Evolutionary conservation across 2,329 filamentous ascomycete species (phyloP).

Genomic region (Huntiella abstrusa): DNA sequence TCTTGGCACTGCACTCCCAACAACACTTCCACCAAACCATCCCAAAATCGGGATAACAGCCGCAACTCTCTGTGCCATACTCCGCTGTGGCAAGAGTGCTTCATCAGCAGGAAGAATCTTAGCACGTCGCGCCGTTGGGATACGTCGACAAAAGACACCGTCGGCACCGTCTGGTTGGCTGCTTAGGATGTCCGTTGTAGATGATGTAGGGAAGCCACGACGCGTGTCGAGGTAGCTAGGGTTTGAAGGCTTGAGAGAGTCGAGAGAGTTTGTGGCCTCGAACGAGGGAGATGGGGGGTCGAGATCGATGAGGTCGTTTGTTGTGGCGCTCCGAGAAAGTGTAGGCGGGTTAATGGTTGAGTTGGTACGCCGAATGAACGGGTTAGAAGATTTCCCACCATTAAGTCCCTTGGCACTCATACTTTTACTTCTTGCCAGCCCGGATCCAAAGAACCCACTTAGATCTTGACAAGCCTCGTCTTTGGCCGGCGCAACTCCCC

Average conservation of each 20-base stretch:
- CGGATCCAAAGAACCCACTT: conserved; percentile 12
- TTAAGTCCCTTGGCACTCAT: background rate
- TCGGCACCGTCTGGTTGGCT: background rate
- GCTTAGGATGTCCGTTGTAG: background rate
- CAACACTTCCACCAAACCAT: conserved; percentile 55
- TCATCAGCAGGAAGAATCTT: conserved; percentile 49
- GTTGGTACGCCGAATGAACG: background rate
- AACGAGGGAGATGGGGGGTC: background rate
- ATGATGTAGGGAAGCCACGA: conserved; percentile 13
- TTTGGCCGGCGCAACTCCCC: conserved; percentile 41
- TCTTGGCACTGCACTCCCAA: conserved; percentile 56
- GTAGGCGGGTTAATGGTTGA: too few relatives aligned
- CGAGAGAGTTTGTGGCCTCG: conserved; percentile 33
- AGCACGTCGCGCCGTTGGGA: conserved; percentile 46
- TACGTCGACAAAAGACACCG: conserved; percentile 34
- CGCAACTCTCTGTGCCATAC: conserved; percentile 42
- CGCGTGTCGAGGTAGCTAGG: conserved; percentile 12
- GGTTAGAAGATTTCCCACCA: background rate
- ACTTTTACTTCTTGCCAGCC: conserved; percentile 3
- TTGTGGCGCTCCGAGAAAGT: background rate
- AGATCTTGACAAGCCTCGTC: conserved; percentile 44
- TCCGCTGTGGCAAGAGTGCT: conserved; percentile 51
- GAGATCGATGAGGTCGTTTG: background rate
- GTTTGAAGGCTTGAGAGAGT: background rate
- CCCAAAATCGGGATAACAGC: conserved; percentile 48